phyloP scores from a whole-genome alignment of 108 stramenopile species.

The Nitzschia sp. region DNA sequence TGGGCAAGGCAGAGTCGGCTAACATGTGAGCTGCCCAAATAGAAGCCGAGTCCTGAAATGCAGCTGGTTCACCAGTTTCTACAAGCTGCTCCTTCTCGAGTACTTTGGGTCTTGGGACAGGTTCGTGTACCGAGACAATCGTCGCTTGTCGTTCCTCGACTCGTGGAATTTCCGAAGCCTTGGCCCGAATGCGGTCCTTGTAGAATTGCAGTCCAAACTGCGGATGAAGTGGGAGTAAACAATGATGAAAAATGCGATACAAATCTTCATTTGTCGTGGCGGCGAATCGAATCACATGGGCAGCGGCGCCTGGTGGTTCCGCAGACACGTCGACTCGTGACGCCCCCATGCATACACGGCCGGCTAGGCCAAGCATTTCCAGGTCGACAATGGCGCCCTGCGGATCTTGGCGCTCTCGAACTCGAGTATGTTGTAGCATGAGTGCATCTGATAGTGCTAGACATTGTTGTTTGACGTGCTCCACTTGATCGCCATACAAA shows the following conservation, averaged over 20 bases:
- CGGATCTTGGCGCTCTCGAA: conserved; percentile 32
- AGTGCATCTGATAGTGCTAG: conserved; percentile 24
- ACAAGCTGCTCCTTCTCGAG: background rate
- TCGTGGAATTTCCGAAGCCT: conserved; percentile 20
- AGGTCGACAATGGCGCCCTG: background rate
- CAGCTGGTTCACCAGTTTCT: background rate
- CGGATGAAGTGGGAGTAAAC: conserved; percentile 31
- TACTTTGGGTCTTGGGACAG: background rate
- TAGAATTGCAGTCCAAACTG: conserved; percentile 52
- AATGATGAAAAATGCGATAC: conserved; percentile 54
- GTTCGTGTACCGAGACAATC: background rate
- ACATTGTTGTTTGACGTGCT: conserved; percentile 32
- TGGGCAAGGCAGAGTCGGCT: conserved; percentile 79
- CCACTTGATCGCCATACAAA: conserved; percentile 36
- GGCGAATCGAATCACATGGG: conserved; percentile 39
- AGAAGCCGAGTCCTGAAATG: conserved; percentile 3
- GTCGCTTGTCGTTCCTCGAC: background rate
- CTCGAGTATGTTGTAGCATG: conserved; percentile 31
- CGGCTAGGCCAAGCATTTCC: conserved; percentile 20
- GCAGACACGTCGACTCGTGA: conserved; percentile 24
- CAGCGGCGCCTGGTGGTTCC: background rate
- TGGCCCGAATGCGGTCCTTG: conserved; percentile 49
- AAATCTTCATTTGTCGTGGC: conserved; percentile 57
- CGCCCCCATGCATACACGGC: conserved; percentile 37
- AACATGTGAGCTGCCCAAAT: conserved; percentile 54